Evolutionary conservation across 2,329 filamentous ascomycete species (phyloP).

Genomic region (Penicillium sp.): DNA sequence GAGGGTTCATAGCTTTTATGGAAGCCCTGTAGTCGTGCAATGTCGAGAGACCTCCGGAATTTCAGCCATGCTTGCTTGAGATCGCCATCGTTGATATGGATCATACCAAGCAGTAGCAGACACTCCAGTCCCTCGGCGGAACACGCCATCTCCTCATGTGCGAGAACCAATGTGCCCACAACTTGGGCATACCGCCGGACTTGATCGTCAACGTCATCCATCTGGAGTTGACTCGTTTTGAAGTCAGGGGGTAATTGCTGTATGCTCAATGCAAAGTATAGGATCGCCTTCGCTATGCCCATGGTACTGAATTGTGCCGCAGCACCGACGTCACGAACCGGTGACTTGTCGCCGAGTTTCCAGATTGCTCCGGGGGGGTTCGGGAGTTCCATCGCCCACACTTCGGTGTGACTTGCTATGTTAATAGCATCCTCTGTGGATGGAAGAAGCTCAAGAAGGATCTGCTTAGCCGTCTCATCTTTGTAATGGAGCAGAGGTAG

Average conservation of each 20-base stretch:
- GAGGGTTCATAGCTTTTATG: neutral
- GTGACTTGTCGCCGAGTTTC: neutral
- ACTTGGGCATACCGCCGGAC: neutral
- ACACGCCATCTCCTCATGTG: neutral
- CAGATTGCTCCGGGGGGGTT: neutral
- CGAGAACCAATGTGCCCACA: neutral
- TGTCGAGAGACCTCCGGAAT: neutral
- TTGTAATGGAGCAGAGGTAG: neutral
- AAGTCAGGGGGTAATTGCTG: neutral
- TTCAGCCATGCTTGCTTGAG: neutral
- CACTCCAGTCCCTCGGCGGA: neutral
- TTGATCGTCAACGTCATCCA: neutral
- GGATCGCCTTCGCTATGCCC: neutral
- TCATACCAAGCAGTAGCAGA: neutral
- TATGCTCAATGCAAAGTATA: neutral
- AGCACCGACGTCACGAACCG: neutral
- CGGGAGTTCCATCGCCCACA: neutral
- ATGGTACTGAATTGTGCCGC: neutral
- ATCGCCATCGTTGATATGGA: neutral
- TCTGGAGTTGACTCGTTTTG: neutral
- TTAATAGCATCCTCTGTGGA: neutral
- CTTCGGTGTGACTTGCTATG: neutral
- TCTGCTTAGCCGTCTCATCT: neutral
- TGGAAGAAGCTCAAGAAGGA: neutral
- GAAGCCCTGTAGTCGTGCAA: neutral